Evolutionary conservation across 495 filamentous ascomycete genomes (phyloP).

Genomic region (Clavariopsis aquatica): DNA sequence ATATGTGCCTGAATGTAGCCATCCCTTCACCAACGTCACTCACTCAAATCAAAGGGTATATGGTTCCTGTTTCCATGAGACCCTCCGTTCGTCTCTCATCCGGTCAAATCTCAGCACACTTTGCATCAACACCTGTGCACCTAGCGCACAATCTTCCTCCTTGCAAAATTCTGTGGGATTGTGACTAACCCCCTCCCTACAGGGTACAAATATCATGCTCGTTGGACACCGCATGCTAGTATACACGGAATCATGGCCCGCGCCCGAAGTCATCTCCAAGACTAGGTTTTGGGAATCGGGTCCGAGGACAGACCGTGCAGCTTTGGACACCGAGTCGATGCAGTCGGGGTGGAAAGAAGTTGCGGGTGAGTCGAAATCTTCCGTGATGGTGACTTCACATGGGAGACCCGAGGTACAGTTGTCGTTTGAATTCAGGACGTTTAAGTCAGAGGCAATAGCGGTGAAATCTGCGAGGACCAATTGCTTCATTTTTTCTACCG

Average conservation of each 20-base stretch:
- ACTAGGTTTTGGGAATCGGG: constrained; percentile 47
- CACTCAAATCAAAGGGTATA: constrained; percentile 15
- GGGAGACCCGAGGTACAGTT: constrained; percentile 53
- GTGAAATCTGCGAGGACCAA: constrained; percentile 58
- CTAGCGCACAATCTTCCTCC: constrained; percentile 63
- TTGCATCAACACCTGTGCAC: constrained; percentile 63
- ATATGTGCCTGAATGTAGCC: too few relatives aligned
- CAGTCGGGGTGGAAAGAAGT: constrained; percentile 71
- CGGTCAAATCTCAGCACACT: constrained; percentile 63
- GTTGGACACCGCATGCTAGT: constrained; percentile 61
- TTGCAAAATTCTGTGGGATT: constrained; percentile 64
- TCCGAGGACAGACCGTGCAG: constrained; percentile 58
- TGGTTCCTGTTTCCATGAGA: constrained; percentile 22
- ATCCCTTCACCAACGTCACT: too few relatives aligned
- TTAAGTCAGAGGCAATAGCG: constrained; percentile 57
- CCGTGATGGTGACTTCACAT: constrained; percentile 58
- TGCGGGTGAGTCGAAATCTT: constrained; percentile 66
- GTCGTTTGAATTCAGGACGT: constrained; percentile 46
- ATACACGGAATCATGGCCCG: constrained; percentile 65
- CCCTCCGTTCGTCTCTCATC: constrained; percentile 35
- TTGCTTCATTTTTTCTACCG: constrained; percentile 59
- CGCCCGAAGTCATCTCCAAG: constrained; percentile 56
- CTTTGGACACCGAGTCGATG: constrained; percentile 63
- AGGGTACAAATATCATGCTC: constrained; percentile 69
- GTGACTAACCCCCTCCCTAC: constrained; percentile 65